These are phyloP conservation scores for Galeopsis tetrahit DNA, from an alignment of 257 asterid species.

Conservation along the genomic window DNA sequence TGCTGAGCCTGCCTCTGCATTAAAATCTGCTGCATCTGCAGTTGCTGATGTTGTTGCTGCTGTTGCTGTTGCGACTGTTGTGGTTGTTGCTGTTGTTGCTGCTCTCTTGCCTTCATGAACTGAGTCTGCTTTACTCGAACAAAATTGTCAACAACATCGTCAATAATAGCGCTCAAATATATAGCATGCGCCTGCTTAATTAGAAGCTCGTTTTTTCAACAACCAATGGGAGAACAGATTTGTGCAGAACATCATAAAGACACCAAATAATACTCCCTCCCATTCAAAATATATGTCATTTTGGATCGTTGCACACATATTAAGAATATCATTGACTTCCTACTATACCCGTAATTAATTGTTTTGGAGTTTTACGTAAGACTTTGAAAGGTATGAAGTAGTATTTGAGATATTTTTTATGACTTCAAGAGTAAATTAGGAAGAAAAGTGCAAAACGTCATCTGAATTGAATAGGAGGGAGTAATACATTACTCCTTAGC, in stretches of 20 bases:
- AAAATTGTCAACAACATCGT: slow-evolving; percentile 1
- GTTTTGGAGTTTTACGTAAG: too few species aligned
- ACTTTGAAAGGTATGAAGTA: too few species aligned
- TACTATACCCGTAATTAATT: too few species aligned
- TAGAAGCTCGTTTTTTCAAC: not conserved
- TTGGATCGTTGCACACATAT: too few species aligned
- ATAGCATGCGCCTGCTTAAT: not conserved
- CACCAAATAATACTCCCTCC: not conserved
- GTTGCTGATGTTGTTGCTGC: slow-evolving; percentile 60
- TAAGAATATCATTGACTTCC: too few species aligned
- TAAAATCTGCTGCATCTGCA: slow-evolving; percentile 79
- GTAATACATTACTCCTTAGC: not conserved
- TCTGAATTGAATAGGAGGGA: too few species aligned
- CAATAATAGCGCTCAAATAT: not conserved
- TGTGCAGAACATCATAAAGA: not conserved
- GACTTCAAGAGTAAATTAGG: too few species aligned
- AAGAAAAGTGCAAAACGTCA: too few species aligned
- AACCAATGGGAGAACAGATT: slow-evolving; percentile 7
- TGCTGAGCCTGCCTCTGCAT: slow-evolving; percentile 85
- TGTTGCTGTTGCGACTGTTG: slow-evolving; percentile 63
- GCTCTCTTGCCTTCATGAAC: slow-evolving; percentile 89
- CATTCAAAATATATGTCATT: too few species aligned
- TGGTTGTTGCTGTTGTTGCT: slow-evolving; percentile 79
- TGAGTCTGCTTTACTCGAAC: slow-evolving; percentile 68
- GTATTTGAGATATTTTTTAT: too few species aligned